Percentiles rank a stretch among this genome's conserved stretches.
Evolutionary conservation across 805 yeast genomes (phyloP).

Genomic region (Brettanomyces nanus): DNA sequence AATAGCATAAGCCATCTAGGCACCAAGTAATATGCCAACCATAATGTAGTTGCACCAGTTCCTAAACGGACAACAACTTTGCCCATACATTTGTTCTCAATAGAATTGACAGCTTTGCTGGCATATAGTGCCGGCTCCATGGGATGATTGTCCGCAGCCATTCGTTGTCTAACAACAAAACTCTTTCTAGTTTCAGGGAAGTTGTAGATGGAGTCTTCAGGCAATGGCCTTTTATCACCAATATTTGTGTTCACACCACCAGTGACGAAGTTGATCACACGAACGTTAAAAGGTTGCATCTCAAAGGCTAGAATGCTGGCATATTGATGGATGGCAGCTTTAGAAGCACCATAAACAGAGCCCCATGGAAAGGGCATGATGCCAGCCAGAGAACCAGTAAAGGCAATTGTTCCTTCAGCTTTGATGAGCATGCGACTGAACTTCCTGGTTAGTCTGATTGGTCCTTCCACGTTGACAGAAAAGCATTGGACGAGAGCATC

Average conservation of each 20-base stretch:
- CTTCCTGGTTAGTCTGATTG: constrained; percentile 54
- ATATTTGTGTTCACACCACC: constrained; percentile 72
- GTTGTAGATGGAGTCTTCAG: constrained; percentile 45
- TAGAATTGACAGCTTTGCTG: constrained; percentile 41
- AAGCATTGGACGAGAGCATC: constrained; percentile 42
- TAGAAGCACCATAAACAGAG: constrained; percentile 55
- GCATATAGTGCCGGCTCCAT: constrained; percentile 56
- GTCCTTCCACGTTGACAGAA: constrained; percentile 65
- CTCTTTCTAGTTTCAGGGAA: constrained; percentile 43
- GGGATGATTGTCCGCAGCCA: constrained; percentile 55
- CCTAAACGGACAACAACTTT: constrained; percentile 54
- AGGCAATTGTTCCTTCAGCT: constrained; percentile 60
- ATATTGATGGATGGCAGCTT: constrained; percentile 71
- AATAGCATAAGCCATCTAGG: constrained; percentile 20
- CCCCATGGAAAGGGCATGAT: constrained; percentile 63
- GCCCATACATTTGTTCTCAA: constrained; percentile 28
- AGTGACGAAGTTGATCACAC: constrained; percentile 60
- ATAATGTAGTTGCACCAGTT: constrained; percentile 13
- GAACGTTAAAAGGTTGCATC: constrained; percentile 62
- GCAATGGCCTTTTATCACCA: constrained; percentile 56
- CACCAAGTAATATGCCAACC: constrained; percentile 21
- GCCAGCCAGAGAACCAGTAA: constrained; percentile 70
- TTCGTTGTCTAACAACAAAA: constrained; percentile 41
- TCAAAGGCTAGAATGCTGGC: constrained; percentile 58
- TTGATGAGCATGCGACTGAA: constrained; percentile 36